Evolutionary conservation across 495 filamentous ascomycete genomes (phyloP).

Genomic region (Penicillium psychrofluorescens): DNA sequence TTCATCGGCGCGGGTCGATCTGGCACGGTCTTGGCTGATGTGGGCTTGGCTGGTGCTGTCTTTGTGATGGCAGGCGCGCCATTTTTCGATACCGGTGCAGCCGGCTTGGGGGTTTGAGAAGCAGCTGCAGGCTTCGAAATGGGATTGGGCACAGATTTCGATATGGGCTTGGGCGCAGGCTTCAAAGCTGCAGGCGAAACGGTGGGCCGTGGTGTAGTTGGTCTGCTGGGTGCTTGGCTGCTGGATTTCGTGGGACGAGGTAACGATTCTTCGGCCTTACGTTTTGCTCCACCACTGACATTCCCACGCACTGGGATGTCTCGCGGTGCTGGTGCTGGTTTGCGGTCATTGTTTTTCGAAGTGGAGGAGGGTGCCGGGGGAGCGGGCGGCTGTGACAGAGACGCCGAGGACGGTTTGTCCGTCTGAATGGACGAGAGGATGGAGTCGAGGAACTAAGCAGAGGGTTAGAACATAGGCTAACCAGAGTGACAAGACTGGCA

Average conservation of each 20-base stretch:
- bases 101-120: conserved; percentile 4
- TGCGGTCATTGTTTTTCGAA: conserved; percentile 20
- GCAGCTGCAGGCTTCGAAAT: conserved; percentile 4
- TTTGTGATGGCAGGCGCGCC: conserved; percentile 4
- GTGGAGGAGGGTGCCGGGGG: conserved; percentile 18
- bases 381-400: conserved; percentile 22
- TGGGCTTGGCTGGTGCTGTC: conserved; percentile 1
- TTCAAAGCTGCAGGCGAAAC: not conserved
- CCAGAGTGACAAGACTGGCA: not conserved
- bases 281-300: conserved; percentile 26
- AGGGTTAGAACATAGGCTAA: conserved; percentile 13
- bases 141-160: not conserved
- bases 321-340: conserved; percentile 6
- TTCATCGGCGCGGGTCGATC: conserved; percentile 2
- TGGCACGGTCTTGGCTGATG: conserved; percentile 3
- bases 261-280: conserved; percentile 38
- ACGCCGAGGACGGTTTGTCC: conserved; percentile 29
- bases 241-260: conserved; percentile 21
- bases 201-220: not conserved
- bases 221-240: conserved; percentile 9
- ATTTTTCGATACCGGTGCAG: conserved; percentile 8
- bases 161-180: not conserved
- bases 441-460: conserved; percentile 48
- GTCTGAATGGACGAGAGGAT: conserved; percentile 48
- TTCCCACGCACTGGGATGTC: conserved; percentile 11